Evolutionary conservation across 78 protist species (phyloP).

Genomic region (Dictyostelium discoideum): DNA sequence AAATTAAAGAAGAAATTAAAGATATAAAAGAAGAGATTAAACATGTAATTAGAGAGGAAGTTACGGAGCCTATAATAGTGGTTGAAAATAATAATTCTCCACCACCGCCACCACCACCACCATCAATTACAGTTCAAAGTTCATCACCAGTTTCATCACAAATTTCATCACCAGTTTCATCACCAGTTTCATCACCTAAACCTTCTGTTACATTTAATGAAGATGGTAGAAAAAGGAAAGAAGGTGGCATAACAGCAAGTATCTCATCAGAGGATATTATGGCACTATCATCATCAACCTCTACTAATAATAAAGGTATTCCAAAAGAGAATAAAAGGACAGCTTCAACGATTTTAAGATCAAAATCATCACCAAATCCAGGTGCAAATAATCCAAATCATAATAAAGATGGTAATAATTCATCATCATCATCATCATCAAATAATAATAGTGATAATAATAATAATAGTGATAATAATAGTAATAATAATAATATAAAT

Average conservation of each 20-base stretch:
- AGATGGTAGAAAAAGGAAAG: neutral
- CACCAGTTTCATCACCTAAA: neutral
- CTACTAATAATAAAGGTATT: neutral
- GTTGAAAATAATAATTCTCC: neutral
- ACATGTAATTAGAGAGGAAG: neutral
- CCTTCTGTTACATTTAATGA: neutral
- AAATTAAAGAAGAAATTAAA: neutral
- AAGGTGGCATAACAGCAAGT: neutral
- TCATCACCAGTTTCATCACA: neutral
- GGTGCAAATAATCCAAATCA: neutral
- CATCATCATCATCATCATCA: neutral
- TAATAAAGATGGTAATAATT: neutral
- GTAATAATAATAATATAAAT: neutral
- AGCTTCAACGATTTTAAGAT: constrained; percentile 23
- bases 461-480: neutral
- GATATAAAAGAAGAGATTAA: neutral
- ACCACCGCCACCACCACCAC: neutral
- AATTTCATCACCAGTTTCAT: neutral
- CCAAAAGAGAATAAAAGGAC: constrained; percentile 9
- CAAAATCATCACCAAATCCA: constrained; percentile 37
- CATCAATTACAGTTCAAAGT: neutral
- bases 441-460: neutral
- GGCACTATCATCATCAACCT: neutral
- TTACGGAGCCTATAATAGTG: neutral
- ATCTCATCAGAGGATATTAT: constrained; percentile 21